Evolutionary conservation across 768 basidiomycete genomes (phyloP), one percentile per base, ranked within the genome.

Genomic region (Termitomyces sp.): DNA sequence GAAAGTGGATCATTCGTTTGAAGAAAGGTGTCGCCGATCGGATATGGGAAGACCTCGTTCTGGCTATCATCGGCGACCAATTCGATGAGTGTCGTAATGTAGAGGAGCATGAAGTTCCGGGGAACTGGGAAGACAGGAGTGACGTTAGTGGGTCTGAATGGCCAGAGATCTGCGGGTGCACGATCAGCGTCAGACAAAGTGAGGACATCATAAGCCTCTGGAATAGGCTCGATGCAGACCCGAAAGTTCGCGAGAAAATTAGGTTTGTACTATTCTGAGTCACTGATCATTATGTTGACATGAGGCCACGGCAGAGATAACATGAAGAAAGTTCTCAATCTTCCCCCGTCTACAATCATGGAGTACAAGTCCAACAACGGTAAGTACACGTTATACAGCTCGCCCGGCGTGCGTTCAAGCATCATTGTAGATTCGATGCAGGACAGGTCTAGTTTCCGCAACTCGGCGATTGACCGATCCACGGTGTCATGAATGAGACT

Each of bases 291-390:
- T 19, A 15, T 33, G 21, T 54, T 53, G 50, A 55, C 51, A 33
- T 33, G 21, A 42, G 38, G 41, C 17, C 15, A 40, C 23, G 30
- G 41, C 61, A 95, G 94, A 69, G 92, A 94, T 64, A 88, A 86
- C 2, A 83, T 98, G 62, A 80, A 88, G 47, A 72, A 73, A 63
- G 84, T 92, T 14, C 79, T 98, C 47, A 82, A 84, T 67, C 77
- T 98, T 15, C 87, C 94, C 12, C 65, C 83, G 1, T 75, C 81
- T 19, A 95, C 93, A 1, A 80, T 86, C 59, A 90, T 96, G 85
- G 94, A 98, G 68, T 98, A 97, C 71, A 95, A 96, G 69, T 89
- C 92, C 10, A 96, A 96, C 71, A 93, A 89, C 59, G 91, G 91
- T 88, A 56, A 43, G 79, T 60, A 17, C 15, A 35, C 9, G 7